Conservation (phyloP, 371 early-diverging fungal genomes). For the Mucor sp. region DNA sequence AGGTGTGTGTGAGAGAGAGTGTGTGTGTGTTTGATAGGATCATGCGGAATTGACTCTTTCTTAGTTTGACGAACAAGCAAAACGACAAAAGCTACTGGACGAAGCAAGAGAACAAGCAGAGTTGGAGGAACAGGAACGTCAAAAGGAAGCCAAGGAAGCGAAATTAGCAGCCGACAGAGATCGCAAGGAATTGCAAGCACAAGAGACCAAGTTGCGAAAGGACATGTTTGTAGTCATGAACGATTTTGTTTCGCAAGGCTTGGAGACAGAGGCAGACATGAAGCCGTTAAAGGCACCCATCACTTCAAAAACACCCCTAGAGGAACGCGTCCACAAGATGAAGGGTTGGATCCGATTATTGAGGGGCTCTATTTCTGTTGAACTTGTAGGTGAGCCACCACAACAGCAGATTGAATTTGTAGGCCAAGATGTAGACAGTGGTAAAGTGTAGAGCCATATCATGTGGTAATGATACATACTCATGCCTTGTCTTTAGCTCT, state of each 20-base stretch:
- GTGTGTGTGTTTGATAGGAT: too few relatives aligned
- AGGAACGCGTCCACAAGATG: slow-evolving; percentile 8
- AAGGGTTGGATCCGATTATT: slow-evolving; percentile 16
- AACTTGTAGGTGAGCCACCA: background rate
- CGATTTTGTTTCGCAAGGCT: background rate
- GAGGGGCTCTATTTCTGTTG: background rate
- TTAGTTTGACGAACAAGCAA: slow-evolving; percentile 16
- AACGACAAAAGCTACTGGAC: slow-evolving; percentile 13
- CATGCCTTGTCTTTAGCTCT: background rate
- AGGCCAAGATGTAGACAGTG: background rate
- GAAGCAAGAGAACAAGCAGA: background rate
- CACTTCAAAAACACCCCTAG: background rate
- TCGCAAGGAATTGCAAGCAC: background rate
- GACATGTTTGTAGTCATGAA: slow-evolving; percentile 3
- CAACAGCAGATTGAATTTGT: background rate
- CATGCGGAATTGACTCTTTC: too few relatives aligned
- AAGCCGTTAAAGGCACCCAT: background rate
- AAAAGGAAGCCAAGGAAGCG: background rate
- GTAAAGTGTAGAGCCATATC: too few relatives aligned
- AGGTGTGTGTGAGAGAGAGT: slow-evolving; percentile 20
- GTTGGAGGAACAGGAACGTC: slow-evolving; percentile 8
- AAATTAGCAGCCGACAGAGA: background rate
- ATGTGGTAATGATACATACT: too few relatives aligned
- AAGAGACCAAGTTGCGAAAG: slow-evolving; percentile 12
- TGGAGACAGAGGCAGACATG: background rate